Evolutionary conservation across 495 filamentous ascomycete species (phyloP), one percentile per base, ranked within the genome.

Genomic region (Penicillium angulare): DNA sequence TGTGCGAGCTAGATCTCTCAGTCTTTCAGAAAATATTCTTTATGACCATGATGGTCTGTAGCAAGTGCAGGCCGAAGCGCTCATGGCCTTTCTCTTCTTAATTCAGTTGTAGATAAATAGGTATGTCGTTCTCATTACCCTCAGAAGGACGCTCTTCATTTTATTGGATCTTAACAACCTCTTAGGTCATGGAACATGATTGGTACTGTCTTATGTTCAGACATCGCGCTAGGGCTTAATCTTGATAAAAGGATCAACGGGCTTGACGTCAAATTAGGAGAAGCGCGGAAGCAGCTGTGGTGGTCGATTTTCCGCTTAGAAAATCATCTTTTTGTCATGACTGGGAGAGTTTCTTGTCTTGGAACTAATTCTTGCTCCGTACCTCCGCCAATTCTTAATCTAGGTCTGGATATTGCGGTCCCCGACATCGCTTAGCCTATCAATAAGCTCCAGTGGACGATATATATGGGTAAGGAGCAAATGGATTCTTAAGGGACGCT

Each of bases 291-390:
- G 36, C 76, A 77, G 26, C 65, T 86, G 9, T 87, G 83, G 83
- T 86, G 82, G 79, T 79, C 80, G 21, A 50, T 87, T 3, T 82
- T 79, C 49, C 71, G 64, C 2, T 59, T 86, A 38, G 84, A 87
- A 47, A 75, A 82, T 36, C 62, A 72, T 17, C 69, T 87, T n/a
- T 74, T 74, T 21, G 68, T 77, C 16, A 84, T 86, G 69, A 86
- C 81, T 7, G 84, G 84, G n/a, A n/a, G n/a, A n/a, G n/a, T n/a
- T n/a, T n/a, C n/a, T n/a, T n/a, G n/a, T n/a, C n/a, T n/a, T n/a
- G n/a, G n/a, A n/a, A n/a, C n/a, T n/a, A n/a, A n/a, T n/a, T n/a
- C n/a, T 5, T 74, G 84, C 22, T 70, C 76, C 7, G 78, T 79
- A 6, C 61, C 82, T 47, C 83, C 84, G 1, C 57, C 77, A 5